Base-by-base conservation (phyloP, 306 rosid genomes). In the Lathyrus tuberosus region DNA sequence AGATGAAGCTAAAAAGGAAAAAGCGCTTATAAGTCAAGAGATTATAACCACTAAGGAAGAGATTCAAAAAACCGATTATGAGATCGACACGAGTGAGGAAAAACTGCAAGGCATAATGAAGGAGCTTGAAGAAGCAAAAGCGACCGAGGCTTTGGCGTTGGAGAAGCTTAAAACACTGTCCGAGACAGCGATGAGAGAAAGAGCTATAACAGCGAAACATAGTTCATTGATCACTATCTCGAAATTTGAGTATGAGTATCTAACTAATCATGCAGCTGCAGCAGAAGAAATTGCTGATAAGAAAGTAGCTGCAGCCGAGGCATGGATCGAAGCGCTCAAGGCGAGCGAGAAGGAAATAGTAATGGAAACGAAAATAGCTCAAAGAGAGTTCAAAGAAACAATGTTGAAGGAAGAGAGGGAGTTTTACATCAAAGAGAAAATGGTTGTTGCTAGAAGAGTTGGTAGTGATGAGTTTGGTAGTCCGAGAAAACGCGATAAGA, bases 281-380 rank as follows among this genome's bases (percentile, higher is more conserved):
- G 97, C 97, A 1, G 81, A 84, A 73, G 92, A 86, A 83, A 62
- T 89, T 77, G 97, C 96, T n/a, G 92, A 86, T 60, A 87, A 80
- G 30, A 94, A 94, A 79, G 95, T 91, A 38, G 95, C 87, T 35
- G 97, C 95, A 41, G 86, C 95, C 7, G 75, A 81, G 74, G 97
- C 96, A 49, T 94, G 95, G 99, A 79, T 83, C 68, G 92, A 86
- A 80, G 99, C 96, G 71, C 77, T 94, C 38, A 89, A 84, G 76
- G 99, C 96, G 15, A 91, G 94, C 62, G 96, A 94, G 89, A 83
- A 78, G 82, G 97, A 94, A 79, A 86, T 80, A 69, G 48, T 80
- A 74, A 68, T 79, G 73, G 83, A 80, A 84, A 73, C 77, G 22
- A 88, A 89, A 58, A 48, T 84, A 10, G 82, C 79, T 63, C 69